A percentile compares a stretch with the other conserved stretches of the same genome.
phyloP scores from a whole-genome alignment of 208 protist genomes.

The Wallacemonas sp. region DNA sequence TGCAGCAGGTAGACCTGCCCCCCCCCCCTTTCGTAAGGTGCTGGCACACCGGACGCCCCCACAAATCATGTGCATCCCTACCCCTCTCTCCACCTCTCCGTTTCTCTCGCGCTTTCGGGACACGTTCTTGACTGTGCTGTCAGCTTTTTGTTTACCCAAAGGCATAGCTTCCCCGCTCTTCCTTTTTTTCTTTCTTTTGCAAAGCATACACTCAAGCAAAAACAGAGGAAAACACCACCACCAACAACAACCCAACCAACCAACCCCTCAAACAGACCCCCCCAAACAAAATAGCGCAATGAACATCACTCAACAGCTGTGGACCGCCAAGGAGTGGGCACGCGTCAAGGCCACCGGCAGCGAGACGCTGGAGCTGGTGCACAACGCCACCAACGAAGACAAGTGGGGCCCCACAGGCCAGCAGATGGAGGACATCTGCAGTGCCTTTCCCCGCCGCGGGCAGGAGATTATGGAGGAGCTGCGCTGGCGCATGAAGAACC shows the following conservation, averaged over 20 bases:
- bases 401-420: slow-evolving; percentile 87
- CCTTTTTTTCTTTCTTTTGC: slow-evolving; percentile 1
- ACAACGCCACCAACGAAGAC: slow-evolving; percentile 87
- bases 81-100: neutral
- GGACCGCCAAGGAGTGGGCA: slow-evolving; percentile 75
- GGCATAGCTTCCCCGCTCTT: no score
- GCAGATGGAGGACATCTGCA: slow-evolving; percentile 88
- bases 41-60: no score
- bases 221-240: neutral
- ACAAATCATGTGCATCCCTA: no score
- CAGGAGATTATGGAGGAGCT: slow-evolving; percentile 83
- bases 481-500: slow-evolving; percentile 76
- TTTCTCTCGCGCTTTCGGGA: neutral
- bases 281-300: slow-evolving; percentile 21
- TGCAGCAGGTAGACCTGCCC: no score
- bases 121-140: no score
- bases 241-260: slow-evolving; percentile 15
- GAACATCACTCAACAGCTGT: slow-evolving; percentile 68
- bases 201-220: neutral
- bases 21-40: no score
- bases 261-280: no score
- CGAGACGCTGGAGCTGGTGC: slow-evolving; percentile 70
- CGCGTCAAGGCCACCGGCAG: slow-evolving; percentile 75
- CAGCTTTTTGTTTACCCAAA: no score
- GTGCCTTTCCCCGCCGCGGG: slow-evolving; percentile 58